Evolutionary conservation across 148 eudicot genomes (phyloP), one percentile per base, ranked within the genome.

Genomic region (Pharnaceum exiguum): DNA sequence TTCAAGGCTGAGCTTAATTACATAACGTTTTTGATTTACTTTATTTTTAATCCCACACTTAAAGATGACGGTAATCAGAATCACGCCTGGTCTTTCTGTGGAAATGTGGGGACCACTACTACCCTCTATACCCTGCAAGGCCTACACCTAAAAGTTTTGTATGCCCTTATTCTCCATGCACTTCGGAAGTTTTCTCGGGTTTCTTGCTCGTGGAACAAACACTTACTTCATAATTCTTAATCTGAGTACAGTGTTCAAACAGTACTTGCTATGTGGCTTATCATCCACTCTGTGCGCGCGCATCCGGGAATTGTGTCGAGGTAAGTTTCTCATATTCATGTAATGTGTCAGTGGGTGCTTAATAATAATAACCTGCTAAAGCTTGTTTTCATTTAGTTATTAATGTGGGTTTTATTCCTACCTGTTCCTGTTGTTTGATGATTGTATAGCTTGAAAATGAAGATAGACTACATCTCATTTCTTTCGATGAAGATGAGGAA

Each of bases 231-330:
- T 12, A 21, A 46, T 39, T 59, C 17, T 45, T 8, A 38, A 10
- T 23, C 40, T 61, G 54, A 58, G 71, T 51, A 45, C 91, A 93
- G 99, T 93, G 99, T 61, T 93, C 99, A 46, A 89, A 89, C 67
- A 71, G 38, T 65, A 73, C 73, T 58, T 93, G 99, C 52, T 77
- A 82, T 62, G 96, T 86, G 49, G 94, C 99, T 33, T 93, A 83
- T 73, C 99, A 93, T 71, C 99, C 99, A 19, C 96, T 93, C 29
- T 93, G 99, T 78, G 99, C 99, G 46, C 95, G 96, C 69, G 96
- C 79, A 40, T 81, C 99, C 61, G 99, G 96, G 42, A 79, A 77
- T 54, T 93, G 99, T 67, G 87, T 72, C 60, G 99, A 93, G 95
- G 99, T 89, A 80, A 23, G 17, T 30, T 17, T 28, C 59, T 55